Percentiles rank a stretch among this genome's conserved stretches.
These are phyloP conservation scores for Xylaria flabelliformis DNA, from an alignment of 495 filamentous ascomycete species.

Conservation along the genomic window DNA sequence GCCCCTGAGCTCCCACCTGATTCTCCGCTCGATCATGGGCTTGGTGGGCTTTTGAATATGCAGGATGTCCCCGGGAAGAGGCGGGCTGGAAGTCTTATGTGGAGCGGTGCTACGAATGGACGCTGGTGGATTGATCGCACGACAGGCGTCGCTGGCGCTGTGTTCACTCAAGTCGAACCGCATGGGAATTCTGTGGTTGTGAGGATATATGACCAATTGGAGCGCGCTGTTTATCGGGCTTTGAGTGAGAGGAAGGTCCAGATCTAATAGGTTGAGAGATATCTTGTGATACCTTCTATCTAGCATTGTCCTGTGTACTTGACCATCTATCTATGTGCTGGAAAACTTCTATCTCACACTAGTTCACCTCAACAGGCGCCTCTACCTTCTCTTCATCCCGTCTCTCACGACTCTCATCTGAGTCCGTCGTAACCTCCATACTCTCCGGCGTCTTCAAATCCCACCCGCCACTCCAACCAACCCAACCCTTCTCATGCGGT, in stretches of 20 bases:
- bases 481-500: constrained; percentile 67
- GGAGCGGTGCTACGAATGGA: constrained; percentile 45
- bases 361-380: neutral
- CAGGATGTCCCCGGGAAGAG: constrained; percentile 34
- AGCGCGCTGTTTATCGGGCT: neutral
- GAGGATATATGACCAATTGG: constrained; percentile 1
- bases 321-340: no score
- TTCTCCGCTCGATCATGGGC: constrained; percentile 39
- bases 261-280: neutral
- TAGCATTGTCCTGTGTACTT: no score
- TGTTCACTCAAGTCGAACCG: constrained; percentile 37
- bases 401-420: neutral
- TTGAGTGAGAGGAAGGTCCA: neutral
- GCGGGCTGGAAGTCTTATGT: constrained; percentile 43
- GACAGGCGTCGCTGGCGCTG: constrained; percentile 38
- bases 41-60: constrained; percentile 42
- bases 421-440: neutral
- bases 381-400: neutral
- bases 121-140: constrained; percentile 42
- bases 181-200: neutral
- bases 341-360: no score
- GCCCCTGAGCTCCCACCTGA: constrained; percentile 27
- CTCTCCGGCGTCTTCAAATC: constrained; percentile 25
- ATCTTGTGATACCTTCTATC: neutral
- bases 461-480: constrained; percentile 73